Base-by-base conservation (phyloP, 2,329 filamentous ascomycete genomes). In the Elsinoe perseae region DNA sequence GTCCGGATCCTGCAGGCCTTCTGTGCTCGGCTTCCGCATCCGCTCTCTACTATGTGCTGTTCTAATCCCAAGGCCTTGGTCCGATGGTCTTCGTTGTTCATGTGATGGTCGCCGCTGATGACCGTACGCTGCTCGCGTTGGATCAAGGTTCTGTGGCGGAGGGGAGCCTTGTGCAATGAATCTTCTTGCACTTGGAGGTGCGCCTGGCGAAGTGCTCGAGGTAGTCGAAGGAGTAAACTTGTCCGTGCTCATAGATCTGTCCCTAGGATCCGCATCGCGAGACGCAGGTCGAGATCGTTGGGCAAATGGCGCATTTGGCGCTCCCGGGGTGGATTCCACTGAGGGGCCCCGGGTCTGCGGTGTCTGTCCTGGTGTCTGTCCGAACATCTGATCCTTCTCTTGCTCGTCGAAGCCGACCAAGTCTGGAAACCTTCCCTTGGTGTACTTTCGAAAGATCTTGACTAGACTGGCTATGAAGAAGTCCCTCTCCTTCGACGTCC, bases 371-470 rank as follows among this genome's bases (percentile, higher is more conserved):
- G 63, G 60, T 16, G 44, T 38, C n/a, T 56, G 14, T 14, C 57
- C 87, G 30, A 86, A 75, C 44, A 97, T 80, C 63, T 85, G 79
- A 53, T 92, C 88, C 59, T 86, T 76, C 72, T 96, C 90, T 59
- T 80, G 81, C 53, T 82, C 78, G 63, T 92, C 88, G 68, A 98
- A 97, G 6, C 92, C 92, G 56, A 81, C 75, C 53, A 98, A 77
- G 58, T 87, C 81, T 1, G 93, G 93, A 28, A 83, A 73, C 65
- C 85, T 86, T 10, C 92, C 92, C 25, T 89, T 87, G 0, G 93
- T 97, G 68, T 97, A 98, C 72, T 97, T 98, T 64, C 85, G 85
- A 70, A 88, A 98, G 62, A 98, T 96, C 72, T 97, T 98, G 67
- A 97, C 83, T 63, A 97, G 74, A 70, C 91, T 96, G 30, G 88